Evolutionary conservation across 495 filamentous ascomycete species (phyloP), one percentile per base, ranked within the genome.

Genomic region (Chaetomium cochliodes): DNA sequence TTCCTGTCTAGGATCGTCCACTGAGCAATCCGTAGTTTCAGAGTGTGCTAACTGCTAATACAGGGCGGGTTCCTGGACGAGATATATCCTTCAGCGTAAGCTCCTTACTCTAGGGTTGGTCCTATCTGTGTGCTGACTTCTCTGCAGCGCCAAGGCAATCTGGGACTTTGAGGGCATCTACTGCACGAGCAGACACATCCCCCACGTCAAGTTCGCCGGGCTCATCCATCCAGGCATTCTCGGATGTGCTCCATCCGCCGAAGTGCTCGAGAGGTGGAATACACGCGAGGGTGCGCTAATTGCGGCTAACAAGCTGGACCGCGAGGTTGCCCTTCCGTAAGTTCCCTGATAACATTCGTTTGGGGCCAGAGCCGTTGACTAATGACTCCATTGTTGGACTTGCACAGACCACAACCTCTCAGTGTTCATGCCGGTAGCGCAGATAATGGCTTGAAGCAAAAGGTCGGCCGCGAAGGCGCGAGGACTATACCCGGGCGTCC

Each of bases 81-180:
- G 72, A 79, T 91, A 13, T 98, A 96, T 70, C 93, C 93, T 0
- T 86, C 92, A 11, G 84, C 91, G 86, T 89, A 77, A 23, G 83
- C 70, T 20, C 2, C 18, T 30, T 30, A 51, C 11, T 49, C 18
- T 53, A 49, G 41, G 13, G 15, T 44, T 16, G 8, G 16, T 16
- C 23, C 16, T 1, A 5, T 16, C 41, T 20, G 18, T 37, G 2
- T 49, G 57, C 23, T n/a, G 1, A 61, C 37, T 39, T 22, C n/a
- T 20, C 2, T 3, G 33, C 67, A 90, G 88, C n/a, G 92, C 91
- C 18, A 94, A 94, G 72, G 93, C 93, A 0, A 97, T 98, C 71
- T 98, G 93, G 93, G 93, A 97, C 72, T 97, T 98, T 66, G 92
- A 96, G 71, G 93, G 93, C 64, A 96, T 98, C 70, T 92, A 89